Evolutionary conservation across 257 asterid genomes (phyloP).

Genomic region (Solanum peruvianum): DNA sequence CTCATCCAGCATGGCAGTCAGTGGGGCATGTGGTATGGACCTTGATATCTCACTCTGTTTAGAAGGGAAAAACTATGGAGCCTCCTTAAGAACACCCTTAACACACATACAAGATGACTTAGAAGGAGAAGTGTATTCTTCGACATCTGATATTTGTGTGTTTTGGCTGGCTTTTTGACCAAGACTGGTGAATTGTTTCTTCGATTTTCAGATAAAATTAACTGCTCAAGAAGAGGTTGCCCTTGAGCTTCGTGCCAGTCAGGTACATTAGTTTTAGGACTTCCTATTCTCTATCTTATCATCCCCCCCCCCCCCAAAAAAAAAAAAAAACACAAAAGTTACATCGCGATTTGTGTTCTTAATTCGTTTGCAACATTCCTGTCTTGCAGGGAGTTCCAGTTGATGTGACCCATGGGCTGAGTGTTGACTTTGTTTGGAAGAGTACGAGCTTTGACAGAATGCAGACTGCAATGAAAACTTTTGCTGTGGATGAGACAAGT

Average conservation of each 20-base stretch:
- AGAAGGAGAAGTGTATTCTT: background rate
- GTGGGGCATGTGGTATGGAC: constrained; percentile 95
- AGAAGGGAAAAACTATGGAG: background rate
- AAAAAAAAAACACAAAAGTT: background rate
- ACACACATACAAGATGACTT: background rate
- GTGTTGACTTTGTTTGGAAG: constrained; percentile 98
- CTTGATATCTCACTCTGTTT: background rate
- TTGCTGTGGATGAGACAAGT: constrained; percentile 98
- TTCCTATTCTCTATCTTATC: background rate
- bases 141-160: background rate
- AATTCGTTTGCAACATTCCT: constrained; percentile 5
- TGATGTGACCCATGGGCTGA: constrained; percentile 85
- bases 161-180: background rate
- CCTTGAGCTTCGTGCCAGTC: constrained; percentile 94
- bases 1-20: constrained; percentile 93
- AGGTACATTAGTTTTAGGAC: constrained; percentile 27
- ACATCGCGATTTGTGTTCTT: background rate
- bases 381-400: constrained; percentile 78
- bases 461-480: constrained; percentile 99
- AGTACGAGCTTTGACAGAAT: constrained; percentile 99
- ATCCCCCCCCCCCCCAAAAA: background rate
- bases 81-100: background rate
- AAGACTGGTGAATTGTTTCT: background rate
- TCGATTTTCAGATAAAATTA: constrained; percentile 58
- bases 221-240: constrained; percentile 99